These are phyloP conservation scores for Hibiscus mutabilis DNA, from an alignment of 345 rosid species.

Conservation along the genomic window DNA sequence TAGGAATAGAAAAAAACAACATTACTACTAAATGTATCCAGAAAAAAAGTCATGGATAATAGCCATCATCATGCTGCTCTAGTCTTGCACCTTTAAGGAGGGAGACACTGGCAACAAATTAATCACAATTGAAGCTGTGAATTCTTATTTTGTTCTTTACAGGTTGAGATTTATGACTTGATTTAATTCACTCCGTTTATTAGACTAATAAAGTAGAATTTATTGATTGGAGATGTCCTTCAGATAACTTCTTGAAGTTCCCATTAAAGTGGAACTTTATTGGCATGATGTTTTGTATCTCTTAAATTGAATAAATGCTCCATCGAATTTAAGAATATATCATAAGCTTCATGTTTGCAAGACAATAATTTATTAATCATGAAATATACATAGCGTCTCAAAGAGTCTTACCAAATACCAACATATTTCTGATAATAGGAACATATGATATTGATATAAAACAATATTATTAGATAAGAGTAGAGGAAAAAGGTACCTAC, in stretches of 20 bases:
- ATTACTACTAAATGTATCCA: background rate
- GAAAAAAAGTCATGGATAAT: background rate
- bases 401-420: background rate
- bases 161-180: background rate
- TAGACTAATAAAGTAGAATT: background rate
- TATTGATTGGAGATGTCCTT: background rate
- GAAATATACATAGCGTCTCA: background rate
- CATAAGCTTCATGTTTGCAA: background rate
- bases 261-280: background rate
- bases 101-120: background rate
- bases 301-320: background rate
- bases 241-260: background rate
- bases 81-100: background rate
- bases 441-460: background rate
- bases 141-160: background rate
- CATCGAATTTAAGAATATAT: background rate
- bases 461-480: background rate
- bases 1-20: background rate
- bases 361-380: background rate
- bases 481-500: conserved; percentile 80
- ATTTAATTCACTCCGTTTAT: background rate
- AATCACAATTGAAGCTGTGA: background rate
- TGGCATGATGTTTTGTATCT: background rate
- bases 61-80: background rate
- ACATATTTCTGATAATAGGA: background rate